Evolutionary conservation across 176 grass and related monocot species (phyloP).

Genomic region (Chrysopogon serrulatus): DNA sequence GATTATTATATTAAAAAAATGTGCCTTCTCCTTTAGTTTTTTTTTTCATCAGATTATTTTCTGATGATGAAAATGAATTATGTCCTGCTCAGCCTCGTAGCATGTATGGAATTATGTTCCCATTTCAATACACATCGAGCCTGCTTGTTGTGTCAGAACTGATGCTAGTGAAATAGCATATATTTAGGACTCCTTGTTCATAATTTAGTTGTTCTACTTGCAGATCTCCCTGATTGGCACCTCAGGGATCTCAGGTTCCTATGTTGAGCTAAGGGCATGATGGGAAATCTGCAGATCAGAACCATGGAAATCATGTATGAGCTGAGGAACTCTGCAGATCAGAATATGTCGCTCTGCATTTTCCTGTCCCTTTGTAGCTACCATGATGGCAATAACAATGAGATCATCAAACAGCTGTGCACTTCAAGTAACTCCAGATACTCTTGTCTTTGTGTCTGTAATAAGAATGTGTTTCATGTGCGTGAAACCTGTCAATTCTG

Average conservation of each 20-base stretch:
- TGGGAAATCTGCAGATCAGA: neutral
- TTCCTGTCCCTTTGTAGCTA: conserved; percentile 12
- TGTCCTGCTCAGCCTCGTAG: neutral
- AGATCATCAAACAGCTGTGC: neutral
- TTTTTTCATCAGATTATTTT: neutral
- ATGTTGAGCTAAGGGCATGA: conserved; percentile 88
- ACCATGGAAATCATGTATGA: neutral
- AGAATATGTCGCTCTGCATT: neutral
- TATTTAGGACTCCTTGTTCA: neutral
- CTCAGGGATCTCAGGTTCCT: conserved; percentile 92
- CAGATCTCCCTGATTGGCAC: conserved; percentile 88
- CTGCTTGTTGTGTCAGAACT: neutral
- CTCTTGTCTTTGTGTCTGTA: neutral
- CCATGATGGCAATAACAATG: conserved; percentile 25
- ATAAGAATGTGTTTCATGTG: conserved; percentile 1
- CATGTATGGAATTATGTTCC: no score
- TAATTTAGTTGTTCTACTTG: conserved; percentile 1
- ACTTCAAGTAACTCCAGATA: neutral
- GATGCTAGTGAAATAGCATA: neutral
- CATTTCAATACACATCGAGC: neutral
- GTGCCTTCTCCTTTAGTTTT: no score
- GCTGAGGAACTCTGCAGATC: conserved; percentile 8
- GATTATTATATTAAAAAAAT: neutral
- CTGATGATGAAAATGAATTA: neutral
- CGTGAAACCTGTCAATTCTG: neutral